Base-by-base conservation (phyloP, 768 basidiomycete genomes). In the Suillus sp. region DNA sequence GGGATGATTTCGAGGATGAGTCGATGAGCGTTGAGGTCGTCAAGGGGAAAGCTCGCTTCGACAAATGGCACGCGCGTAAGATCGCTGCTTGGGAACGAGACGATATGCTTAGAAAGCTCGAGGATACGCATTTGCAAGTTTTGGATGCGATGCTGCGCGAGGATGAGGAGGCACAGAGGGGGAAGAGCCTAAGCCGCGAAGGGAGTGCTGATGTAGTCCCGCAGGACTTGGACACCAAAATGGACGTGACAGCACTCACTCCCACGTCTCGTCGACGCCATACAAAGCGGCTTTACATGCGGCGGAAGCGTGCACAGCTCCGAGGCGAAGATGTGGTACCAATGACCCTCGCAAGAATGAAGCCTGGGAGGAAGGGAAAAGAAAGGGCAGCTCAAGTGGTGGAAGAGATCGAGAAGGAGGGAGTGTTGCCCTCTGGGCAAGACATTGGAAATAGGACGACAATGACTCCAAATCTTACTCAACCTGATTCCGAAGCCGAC, bases 211-310 rank as follows among this genome's bases (percentile, higher is more conserved):
- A 60, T 6, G 37, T 42, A 9, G 27, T 10, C 4, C n/a, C 43
- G 35, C 22, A 38, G 14, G 64, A 60, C 22, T 48, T 37, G 6
- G 67, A 59, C 3, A 60, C 53, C 42, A 60, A 64, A 5, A n/a
- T 66, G 34, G 71, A 71, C 51, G 54, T 72, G 20, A 65, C 66
- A n/a, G 59, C 60, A 35, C 76, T 83, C 25, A 83, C 80, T 22
- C 85, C 86, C 1, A 68, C 67, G 1, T 78, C 83, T 10, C 85
- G 85, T 8, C 82, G 86, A 38, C 85, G 83, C n/a, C 65, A 84
- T 27, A 75, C 77, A 63, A 91, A 91, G 63, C 80, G 89, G 43
- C 76, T 92, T 7, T 84, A 89, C 66, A 92, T 92, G 91, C 85
- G 90, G 6, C 83, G 84, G 34, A 87, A 84, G 70, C 83, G 90